Evolutionary conservation across 2,329 filamentous ascomycete genomes (phyloP), one percentile per base, ranked within the genome.

Genomic region (Xylariaceae sp.): DNA sequence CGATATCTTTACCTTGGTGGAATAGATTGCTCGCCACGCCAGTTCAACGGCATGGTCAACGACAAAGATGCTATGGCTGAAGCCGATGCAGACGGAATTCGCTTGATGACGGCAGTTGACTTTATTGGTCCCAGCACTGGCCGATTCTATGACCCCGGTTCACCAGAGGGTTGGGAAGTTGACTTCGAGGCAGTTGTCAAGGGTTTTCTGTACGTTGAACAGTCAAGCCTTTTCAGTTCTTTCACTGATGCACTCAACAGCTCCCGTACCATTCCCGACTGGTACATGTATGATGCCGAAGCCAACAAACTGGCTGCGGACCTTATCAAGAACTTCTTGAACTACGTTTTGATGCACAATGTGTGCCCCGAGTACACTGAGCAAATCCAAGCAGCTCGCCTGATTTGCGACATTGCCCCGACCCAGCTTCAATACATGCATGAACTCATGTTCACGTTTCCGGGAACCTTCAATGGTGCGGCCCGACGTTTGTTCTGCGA

Each of bases 1-100:
- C 89, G 89, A 64, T 96, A 94, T 70, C 82, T 97, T 59, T 81
- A 84, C 42, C 88, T 93, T 50, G 94, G 94, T 2, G 93, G 94
- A 3, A 82, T 99, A 47, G 86, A 91, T 49, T 77, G 81, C 6
- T 72, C 68, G 10, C 74, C 72, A 10, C 77, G 77, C 37, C 75
- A 79, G 65, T 95, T 92, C 68, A 82, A 76, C 30, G 81, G 88
- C 1, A 75, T 87, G 6, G 80, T 82, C 44, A 75, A 78, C 53
- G 80, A 83, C 11, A 69, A 72, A 9, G 74, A 75, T 2, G 71
- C 66, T 1, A 72, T 91, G 39, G 78, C 83, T 34, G 77, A 79
- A 1, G 79, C 85, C 70, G 85, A 86, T 53, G 82, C 83, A 7
- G 81, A 83, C 1, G 82, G 92, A 53, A 83, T 89, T 37, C 82